Evolutionary conservation across 441 rosid species (phyloP).

Genomic region (Isatis lusitanica): DNA sequence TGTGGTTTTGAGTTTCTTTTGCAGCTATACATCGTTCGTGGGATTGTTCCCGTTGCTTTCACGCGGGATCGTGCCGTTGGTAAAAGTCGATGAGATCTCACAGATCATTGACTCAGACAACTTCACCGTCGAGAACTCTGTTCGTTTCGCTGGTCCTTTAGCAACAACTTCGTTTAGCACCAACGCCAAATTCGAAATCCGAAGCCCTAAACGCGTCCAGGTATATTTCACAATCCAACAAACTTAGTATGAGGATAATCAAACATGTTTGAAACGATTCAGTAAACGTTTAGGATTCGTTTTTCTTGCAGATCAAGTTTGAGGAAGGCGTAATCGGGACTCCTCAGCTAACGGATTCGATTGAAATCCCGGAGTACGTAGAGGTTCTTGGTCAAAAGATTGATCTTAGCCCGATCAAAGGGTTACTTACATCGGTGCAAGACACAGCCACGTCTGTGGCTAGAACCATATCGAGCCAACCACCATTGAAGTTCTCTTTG

Average conservation of each 20-base stretch:
- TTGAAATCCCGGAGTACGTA: slow-evolving; percentile 74
- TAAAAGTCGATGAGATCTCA: slow-evolving; percentile 90
- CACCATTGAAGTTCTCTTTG: slow-evolving; percentile 78
- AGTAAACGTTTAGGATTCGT: not conserved
- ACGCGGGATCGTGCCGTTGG: slow-evolving; percentile 59
- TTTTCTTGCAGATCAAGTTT: slow-evolving; percentile 61
- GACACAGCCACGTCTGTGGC: slow-evolving; percentile 87
- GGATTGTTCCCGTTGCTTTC: slow-evolving; percentile 82
- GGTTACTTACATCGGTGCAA: slow-evolving; percentile 70
- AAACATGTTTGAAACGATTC: not conserved
- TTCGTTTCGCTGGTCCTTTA: slow-evolving; percentile 73
- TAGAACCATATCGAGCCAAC: slow-evolving; percentile 84
- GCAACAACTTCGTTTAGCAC: slow-evolving; percentile 78
- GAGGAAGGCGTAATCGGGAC: slow-evolving; percentile 91
- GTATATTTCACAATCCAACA: slow-evolving; percentile 35
- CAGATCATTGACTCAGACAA: slow-evolving; percentile 82
- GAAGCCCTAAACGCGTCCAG: slow-evolving; percentile 94
- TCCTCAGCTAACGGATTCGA: slow-evolving; percentile 88
- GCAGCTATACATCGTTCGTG: slow-evolving; percentile 86
- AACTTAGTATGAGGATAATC: not conserved
- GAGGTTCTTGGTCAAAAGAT: slow-evolving; percentile 80
- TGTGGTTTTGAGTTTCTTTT: not conserved
- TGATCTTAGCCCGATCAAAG: slow-evolving; percentile 76
- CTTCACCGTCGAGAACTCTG: slow-evolving; percentile 78
- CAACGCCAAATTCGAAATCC: slow-evolving; percentile 89